These are phyloP conservation scores for Candida pseudocylindracea DNA, from an alignment of 1,139 yeast species.

Conservation along the genomic window DNA sequence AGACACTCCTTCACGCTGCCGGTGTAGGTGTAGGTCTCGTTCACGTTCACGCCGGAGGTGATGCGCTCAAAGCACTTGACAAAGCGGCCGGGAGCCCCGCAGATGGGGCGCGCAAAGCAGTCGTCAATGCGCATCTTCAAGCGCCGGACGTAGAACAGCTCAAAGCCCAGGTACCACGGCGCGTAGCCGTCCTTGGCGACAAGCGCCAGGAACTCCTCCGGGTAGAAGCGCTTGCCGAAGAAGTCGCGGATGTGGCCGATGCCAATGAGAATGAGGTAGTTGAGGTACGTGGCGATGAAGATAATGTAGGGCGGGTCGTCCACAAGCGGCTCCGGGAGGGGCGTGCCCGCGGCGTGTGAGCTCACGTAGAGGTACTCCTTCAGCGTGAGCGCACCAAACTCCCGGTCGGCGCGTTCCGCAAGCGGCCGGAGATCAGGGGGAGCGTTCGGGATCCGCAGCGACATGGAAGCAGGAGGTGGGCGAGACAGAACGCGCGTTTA, in stretches of 20 bases:
- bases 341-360: constrained; percentile 27
- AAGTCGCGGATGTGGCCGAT: constrained; percentile 85
- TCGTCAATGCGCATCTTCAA: constrained; percentile 81
- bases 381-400: constrained; percentile 39
- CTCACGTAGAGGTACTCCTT: constrained; percentile 32
- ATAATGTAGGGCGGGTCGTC: constrained; percentile 81
- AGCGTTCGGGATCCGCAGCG: constrained; percentile 21
- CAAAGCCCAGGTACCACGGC: constrained; percentile 90
- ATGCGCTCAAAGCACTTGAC: constrained; percentile 36
- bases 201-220: constrained; percentile 40
- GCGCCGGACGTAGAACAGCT: constrained; percentile 80
- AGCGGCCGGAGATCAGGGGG: constrained; percentile 21
- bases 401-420: constrained; percentile 35
- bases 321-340: constrained; percentile 32
- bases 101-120: constrained; percentile 87
- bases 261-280: constrained; percentile 62
- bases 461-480: constrained; percentile 3
- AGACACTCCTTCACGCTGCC: constrained; percentile 62
- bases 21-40: constrained; percentile 34
- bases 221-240: constrained; percentile 53
- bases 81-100: constrained; percentile 92
- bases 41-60: constrained; percentile 25
- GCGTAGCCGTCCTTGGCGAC: constrained; percentile 79
- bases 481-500: neutral
- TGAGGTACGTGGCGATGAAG: constrained; percentile 61